These are phyloP conservation scores for Sporisorium scitamineum DNA, from an alignment of 1,284 basidiomycete genomes.

Conservation along the genomic window DNA sequence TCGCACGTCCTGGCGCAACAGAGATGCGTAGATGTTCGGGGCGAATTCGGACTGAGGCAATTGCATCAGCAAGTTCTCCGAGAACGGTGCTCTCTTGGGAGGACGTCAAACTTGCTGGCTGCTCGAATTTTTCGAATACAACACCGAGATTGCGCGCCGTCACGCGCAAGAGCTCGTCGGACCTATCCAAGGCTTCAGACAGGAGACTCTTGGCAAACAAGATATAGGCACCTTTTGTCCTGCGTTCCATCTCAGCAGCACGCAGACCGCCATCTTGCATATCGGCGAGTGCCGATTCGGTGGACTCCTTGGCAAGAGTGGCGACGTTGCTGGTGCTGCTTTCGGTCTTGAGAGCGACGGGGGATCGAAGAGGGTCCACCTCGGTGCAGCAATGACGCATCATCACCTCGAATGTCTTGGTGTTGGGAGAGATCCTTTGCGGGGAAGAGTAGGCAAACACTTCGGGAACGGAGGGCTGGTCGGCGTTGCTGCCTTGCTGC, in stretches of 20 bases:
- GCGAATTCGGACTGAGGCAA: conserved; percentile 7
- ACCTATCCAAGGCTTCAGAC: conserved; percentile 41
- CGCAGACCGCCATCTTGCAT: conserved; percentile 47
- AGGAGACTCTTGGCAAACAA: conserved; percentile 45
- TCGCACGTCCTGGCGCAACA: conserved; percentile 22
- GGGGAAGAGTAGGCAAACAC: conserved; percentile 31
- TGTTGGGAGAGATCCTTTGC: conserved; percentile 51
- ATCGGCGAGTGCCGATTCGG: conserved; percentile 37
- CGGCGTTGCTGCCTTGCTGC: conserved; percentile 8
- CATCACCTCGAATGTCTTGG: conserved; percentile 57
- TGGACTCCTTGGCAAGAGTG: conserved; percentile 37
- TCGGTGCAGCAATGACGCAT: conserved; percentile 55
- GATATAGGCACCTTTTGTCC: conserved; percentile 26
- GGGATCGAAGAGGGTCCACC: conserved; percentile 53
- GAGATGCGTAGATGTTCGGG: conserved; percentile 19
- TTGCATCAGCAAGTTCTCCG: not conserved
- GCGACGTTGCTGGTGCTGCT: conserved; percentile 23
- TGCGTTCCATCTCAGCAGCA: conserved; percentile 37
- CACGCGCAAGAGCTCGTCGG: conserved; percentile 22
- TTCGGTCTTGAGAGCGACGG: conserved; percentile 48
- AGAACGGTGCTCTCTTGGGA: not conserved
- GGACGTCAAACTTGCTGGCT: not conserved
- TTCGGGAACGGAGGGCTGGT: conserved; percentile 18
- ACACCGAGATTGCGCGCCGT: conserved; percentile 39
- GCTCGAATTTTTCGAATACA: conserved; percentile 6